Evolutionary conservation across 805 yeast species (phyloP), one percentile per base, ranked within the genome.

Genomic region (Lipomyces kockii): DNA sequence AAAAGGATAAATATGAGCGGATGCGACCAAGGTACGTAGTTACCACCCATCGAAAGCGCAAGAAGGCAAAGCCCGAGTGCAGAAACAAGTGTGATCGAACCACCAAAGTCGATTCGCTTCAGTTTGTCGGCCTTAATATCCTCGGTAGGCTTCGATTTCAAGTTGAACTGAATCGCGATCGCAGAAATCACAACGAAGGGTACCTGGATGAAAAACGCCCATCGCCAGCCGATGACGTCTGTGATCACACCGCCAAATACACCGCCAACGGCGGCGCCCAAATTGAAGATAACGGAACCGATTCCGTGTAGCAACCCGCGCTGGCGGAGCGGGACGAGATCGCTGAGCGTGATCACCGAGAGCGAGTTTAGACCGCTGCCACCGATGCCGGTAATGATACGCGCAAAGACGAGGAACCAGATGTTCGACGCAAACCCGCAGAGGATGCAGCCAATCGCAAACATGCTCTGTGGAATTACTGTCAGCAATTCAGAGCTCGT

Each of bases 351-450:
- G 66, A 92, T 89, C 9, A 96, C 89, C 20, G 91, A 85, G 72
- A 91, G 80, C 0, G 93, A 84, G 63, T 88, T 86, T 74, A 92
- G 85, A 0, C 97, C 97, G 8, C 97, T 95, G n/a, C 97, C 97
- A 12, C 97, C 97, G 64, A 90, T 84, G n/a, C 97, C 97, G 32
- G 96, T 87, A 61, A 92, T 82, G 69, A 91, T 87, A 72, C 97
- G 82, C 0, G 75, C 75, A 56, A 66, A 65, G 32, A 73, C 71
- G 8, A 74, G 69, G 69, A 89, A 69, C 72, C 72, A 69, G n/a
- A 69, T 11, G 11, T 66, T 69, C 6, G 70, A 65, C 11, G 74
- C 68, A 22, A 66, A 29, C 0, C 90, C 93, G 67, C 86, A 84
- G 32, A 84, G 65, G 17, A 81, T 71, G 74, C 87, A 84, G 29